Evolutionary conservation across 1,139 yeast species (phyloP).

Genomic region (Nematodospora anomalae): DNA sequence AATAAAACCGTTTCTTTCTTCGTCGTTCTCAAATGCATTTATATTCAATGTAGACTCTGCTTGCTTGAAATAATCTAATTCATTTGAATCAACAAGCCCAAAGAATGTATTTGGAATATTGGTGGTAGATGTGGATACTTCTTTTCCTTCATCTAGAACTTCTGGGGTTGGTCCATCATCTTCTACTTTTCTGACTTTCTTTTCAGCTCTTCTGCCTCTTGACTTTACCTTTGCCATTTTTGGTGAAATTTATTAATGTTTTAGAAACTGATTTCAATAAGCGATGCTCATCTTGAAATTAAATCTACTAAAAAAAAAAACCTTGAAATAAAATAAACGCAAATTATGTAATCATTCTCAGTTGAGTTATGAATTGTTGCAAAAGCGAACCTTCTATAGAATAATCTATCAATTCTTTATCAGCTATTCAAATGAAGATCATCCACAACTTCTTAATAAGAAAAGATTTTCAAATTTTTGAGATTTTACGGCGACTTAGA

Average conservation of each 20-base stretch:
- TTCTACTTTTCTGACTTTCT: slow-evolving; percentile 29
- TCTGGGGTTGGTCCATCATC: slow-evolving; percentile 11
- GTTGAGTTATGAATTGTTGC: too few relatives aligned
- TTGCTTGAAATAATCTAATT: slow-evolving; percentile 85
- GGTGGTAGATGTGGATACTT: slow-evolving; percentile 12
- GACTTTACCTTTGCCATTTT: slow-evolving; percentile 32
- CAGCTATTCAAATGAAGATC: too few relatives aligned
- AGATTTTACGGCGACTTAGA: too few relatives aligned
- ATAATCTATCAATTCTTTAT: too few relatives aligned
- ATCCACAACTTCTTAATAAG: too few relatives aligned
- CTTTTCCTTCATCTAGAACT: slow-evolving; percentile 16
- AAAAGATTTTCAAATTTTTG: too few relatives aligned
- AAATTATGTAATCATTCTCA: too few relatives aligned
- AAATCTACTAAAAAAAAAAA: neutral
- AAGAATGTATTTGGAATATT: slow-evolving; percentile 49
- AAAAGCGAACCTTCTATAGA: too few relatives aligned
- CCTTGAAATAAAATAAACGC: neutral
- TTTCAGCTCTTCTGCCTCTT: slow-evolving; percentile 71
- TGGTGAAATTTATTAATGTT: slow-evolving; percentile 1
- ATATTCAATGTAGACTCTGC: slow-evolving; percentile 86
- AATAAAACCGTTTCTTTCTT: slow-evolving; percentile 73
- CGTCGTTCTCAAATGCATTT: slow-evolving; percentile 72
- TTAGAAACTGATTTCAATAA: neutral
- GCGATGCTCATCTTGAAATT: slow-evolving; percentile 9
- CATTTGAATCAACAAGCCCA: slow-evolving; percentile 82